Evolutionary conservation across 805 yeast genomes (phyloP), one percentile per base, ranked within the genome.

Genomic region (Sporopachydermia lactativora): DNA sequence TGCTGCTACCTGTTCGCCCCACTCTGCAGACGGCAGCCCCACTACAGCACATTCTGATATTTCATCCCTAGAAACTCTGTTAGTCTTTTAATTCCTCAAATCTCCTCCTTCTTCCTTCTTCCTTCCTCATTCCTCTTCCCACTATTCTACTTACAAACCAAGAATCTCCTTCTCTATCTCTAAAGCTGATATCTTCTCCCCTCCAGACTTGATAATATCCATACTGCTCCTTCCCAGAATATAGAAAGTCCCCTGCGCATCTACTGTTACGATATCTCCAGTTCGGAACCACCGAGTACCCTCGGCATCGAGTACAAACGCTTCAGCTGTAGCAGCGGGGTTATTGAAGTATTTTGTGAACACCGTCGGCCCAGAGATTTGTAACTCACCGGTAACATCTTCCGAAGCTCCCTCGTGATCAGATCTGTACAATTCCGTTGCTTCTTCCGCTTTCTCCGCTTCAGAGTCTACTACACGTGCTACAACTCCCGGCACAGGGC

Each of bases 231-330:
- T 49, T 4, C 61, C 61, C 11, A 36, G 34, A 18, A 76, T 73
- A 46, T 55, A 60, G 36, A 75, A 52, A 41, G 70, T 59, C 3
- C 80, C 77, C 1, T 53, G 51, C 1, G 46, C 45, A 19, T 64
- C 65, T 35, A 73, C 56, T 13, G 58, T 53, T 8, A 73, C 79
- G 49, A 75, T 65, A 49, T 74, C 81, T 18, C 81, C 81, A 3
- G 80, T 72, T 36, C 59, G 54, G 54, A 73, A 73, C 76, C 78
- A 75, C 5, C 62, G 48, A 4, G 35, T 19, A 14, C 53, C 52
- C 16, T 36, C 16, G 13, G 65, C 73, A 17, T 66, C 71, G 14
- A 63, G 54, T 38, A 60, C 65, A 41, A 74, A 58, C 1, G 66
- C 59, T 46, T 64, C 64, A 4, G 42, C 53, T 3, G 76, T 70